Base-by-base conservation (phyloP, 177 flowering plant genomes). In the Vitis hybrid region DNA sequence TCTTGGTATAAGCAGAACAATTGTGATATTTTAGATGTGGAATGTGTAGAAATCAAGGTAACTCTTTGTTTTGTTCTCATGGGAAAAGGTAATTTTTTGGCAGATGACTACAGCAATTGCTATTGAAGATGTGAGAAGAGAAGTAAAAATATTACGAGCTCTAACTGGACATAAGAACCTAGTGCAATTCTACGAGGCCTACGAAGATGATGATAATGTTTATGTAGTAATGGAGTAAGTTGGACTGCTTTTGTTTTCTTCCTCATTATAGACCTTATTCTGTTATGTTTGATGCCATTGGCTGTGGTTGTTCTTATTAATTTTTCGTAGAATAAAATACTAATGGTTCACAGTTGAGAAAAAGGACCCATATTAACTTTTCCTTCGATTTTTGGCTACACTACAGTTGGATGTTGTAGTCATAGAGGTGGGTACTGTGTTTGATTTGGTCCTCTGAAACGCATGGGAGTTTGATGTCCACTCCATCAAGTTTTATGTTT, bases 71-170 rank as follows among this genome's bases (percentile, higher is more conserved):
- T 12, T 60, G n/a, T 50, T 74, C 68, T 74, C 29, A 76, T 53
- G 15, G 2, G 51, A 55, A 20, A 19, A 50, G 31, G 16, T 15
- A 51, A 56, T 70, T 3, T 57, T 71, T 67, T 68, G 69, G 79
- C 85, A 89, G 93, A 87, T 89, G 93, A 85, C 85, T 1, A 89
- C 93, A 31, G 89, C 88, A 56, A 89, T 89, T 74, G 87, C 90
- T 45, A 79, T 89, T n/a, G 93, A 89, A 70, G 93, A 89, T 78
- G 93, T 85, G 29, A 81, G 90, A 70, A 75, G 93, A 82, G 90
- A 89, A 74, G 89, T 87, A 49, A 85, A 85, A 76, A 87, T 85
- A 55, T 73, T 85, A 64, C 73, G 80, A 31, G 86, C 87, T 31
- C 72, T 82, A 48, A 82, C 81, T 4, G 86, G 86, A 62, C 84